Evolutionary conservation across 768 basidiomycete species (phyloP).

Genomic region (Neoboletus magnificus): DNA sequence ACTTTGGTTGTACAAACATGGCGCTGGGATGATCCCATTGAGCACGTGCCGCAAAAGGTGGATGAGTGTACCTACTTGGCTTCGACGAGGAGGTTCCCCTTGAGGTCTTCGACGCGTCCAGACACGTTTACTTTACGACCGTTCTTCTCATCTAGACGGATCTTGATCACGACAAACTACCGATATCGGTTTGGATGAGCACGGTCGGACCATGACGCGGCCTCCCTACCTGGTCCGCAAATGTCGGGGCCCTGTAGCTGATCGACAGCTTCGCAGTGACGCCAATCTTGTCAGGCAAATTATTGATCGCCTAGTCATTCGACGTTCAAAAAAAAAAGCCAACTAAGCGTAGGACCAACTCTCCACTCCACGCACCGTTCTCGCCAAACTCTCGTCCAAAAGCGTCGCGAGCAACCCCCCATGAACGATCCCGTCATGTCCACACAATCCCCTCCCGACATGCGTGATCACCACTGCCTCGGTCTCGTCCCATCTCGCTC

Average conservation of each 20-base stretch:
- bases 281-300: constrained; percentile 85
- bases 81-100: constrained; percentile 81
- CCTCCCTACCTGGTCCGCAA: constrained; percentile 71
- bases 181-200: not conserved
- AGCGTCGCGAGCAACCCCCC: constrained; percentile 90
- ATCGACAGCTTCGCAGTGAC: constrained; percentile 86
- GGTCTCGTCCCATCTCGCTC: constrained; percentile 70
- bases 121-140: constrained; percentile 77
- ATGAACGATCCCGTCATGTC: constrained; percentile 92
- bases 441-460: constrained; percentile 83
- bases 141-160: constrained; percentile 58
- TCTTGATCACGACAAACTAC: constrained; percentile 83
- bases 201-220: not conserved
- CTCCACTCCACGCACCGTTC: constrained; percentile 54
- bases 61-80: constrained; percentile 57
- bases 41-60: not conserved
- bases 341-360: constrained; percentile 1
- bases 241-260: constrained; percentile 83
- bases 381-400: constrained; percentile 78
- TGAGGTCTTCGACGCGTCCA: constrained; percentile 71
- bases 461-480: constrained; percentile 74
- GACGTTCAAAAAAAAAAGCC: constrained; percentile 2
- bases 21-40: constrained; percentile 42
- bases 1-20: constrained; percentile 85
- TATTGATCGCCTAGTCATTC: constrained; percentile 65